A percentile compares a stretch with the other conserved stretches of the same genome.
Conservation (phyloP, 1,284 basidiomycete species). For the Rhizopogon hawkerae region DNA sequence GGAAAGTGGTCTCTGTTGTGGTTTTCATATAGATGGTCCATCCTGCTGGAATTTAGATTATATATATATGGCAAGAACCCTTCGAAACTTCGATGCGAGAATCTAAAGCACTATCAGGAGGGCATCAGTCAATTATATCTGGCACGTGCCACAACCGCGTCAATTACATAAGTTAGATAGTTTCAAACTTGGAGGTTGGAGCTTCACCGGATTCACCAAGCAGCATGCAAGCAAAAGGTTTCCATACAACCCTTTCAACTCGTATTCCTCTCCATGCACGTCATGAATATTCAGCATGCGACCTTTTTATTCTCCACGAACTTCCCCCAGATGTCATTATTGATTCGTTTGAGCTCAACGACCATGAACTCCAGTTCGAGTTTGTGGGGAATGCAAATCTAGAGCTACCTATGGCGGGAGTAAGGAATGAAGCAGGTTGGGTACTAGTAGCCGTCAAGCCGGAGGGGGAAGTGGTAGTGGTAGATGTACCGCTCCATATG, state of each 20-base stretch:
- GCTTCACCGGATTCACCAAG: too few species aligned
- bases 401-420: conserved; percentile 27
- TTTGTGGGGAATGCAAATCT: conserved; percentile 26
- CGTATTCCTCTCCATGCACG: conserved; percentile 9
- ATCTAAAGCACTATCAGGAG: too few species aligned
- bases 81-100: too few species aligned
- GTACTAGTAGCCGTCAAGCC: conserved; percentile 18
- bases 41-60: background rate
- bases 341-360: conserved; percentile 23
- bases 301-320: conserved; percentile 22
- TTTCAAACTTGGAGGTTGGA: too few species aligned
- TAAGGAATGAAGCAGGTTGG: conserved; percentile 14
- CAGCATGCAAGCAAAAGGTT: conserved; percentile 13
- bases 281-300: conserved; percentile 12
- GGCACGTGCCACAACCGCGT: background rate
- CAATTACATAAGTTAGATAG: too few species aligned
- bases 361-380: conserved; percentile 22
- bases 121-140: background rate
- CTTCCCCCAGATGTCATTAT: conserved; percentile 23
- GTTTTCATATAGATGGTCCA: conserved; percentile 5
- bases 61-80: too few species aligned
- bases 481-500: conserved; percentile 24
- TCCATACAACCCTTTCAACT: conserved; percentile 27
- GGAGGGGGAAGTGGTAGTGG: conserved; percentile 4
- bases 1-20: conserved; percentile 14